Base-by-base conservation (phyloP, 345 rosid genomes). In the Cardiospermum halicacabum region DNA sequence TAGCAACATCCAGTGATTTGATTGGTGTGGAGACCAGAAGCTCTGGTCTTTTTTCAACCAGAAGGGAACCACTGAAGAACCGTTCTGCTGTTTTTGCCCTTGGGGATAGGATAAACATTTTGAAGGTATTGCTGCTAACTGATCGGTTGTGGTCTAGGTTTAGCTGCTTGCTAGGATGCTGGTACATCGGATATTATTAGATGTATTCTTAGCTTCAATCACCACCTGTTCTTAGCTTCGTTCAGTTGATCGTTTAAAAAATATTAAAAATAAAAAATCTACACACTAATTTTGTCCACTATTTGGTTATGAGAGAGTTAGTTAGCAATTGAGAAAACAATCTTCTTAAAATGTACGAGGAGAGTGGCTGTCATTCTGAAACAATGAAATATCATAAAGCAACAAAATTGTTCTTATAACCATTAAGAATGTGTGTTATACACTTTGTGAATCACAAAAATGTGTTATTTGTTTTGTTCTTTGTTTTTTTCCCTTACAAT, bases 21-120 rank as follows among this genome's bases (percentile, higher is more conserved):
- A 94, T 94, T 79, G 99, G 99, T 36, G 89, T 94, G 68, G 99
- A 94, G 74, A 81, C 99, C 28, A 80, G 98, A 81, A 85, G 91
- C 75, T 63, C 89, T 0, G 72, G 97, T 67, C 85, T 94, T 64
- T 91, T 94, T 69, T 87, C 89, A 64, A 84, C 85, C 77, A 84
- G 84, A 66, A 89, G 97, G 74, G 97, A 91, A 78, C 93, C 89
- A 15, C 36, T 87, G 67, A 94, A 94, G 83, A 94, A 94, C 47
- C 87, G 96, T 62, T 89, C 99, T 64, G 91, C 97, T 36, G 96
- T 91, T 62, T 94, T 75, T 91, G 96, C 97, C 51, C 68, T 94
- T 74, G 97, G 99, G 67, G 97, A 91, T 61, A 83, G 97, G 81
- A 82, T 89, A 67, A 89, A 82, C 64, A 79, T 94, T 76, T 83